A percentile compares a stretch with the other conserved stretches of the same genome.
These are phyloP conservation scores for Lophiostoma macrostomum DNA, from an alignment of 495 filamentous ascomycete genomes.

Conservation along the genomic window DNA sequence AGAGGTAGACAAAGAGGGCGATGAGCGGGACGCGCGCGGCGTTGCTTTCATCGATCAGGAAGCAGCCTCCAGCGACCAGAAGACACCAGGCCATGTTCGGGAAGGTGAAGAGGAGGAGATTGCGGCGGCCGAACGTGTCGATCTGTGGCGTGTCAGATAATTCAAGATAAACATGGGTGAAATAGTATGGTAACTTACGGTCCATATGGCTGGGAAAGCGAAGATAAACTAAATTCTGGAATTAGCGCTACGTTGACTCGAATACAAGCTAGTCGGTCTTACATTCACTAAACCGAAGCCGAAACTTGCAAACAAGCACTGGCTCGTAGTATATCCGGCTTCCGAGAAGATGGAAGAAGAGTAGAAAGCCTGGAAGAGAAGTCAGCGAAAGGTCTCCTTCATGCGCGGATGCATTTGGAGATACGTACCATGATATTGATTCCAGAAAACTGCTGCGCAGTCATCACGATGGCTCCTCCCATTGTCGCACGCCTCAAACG, in stretches of 20 bases:
- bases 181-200: no score
- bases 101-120: slow-evolving; percentile 34
- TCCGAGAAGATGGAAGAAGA: slow-evolving; percentile 9
- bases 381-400: no score
- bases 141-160: slow-evolving; percentile 1
- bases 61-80: slow-evolving; percentile 30
- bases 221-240: slow-evolving; percentile 7
- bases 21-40: slow-evolving; percentile 13
- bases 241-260: no score
- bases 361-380: slow-evolving; percentile 18
- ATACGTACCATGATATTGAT: slow-evolving; percentile 13
- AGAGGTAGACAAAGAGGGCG: slow-evolving; percentile 8
- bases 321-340: neutral
- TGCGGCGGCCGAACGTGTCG: slow-evolving; percentile 27
- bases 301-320: slow-evolving; percentile 1
- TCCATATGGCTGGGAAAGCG: neutral
- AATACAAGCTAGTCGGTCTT: no score
- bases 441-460: slow-evolving; percentile 16
- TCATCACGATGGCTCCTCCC: slow-evolving; percentile 7
- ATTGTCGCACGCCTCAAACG: slow-evolving; percentile 22
- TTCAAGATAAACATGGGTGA: slow-evolving; percentile 14
- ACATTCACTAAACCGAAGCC: slow-evolving; percentile 9
- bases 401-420: no score
- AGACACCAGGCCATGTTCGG: slow-evolving; percentile 32
- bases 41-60: slow-evolving; percentile 18